These are phyloP conservation scores for Chaetomiaceae sp. DNA, from an alignment of 2,329 filamentous ascomycete species.

Conservation along the genomic window DNA sequence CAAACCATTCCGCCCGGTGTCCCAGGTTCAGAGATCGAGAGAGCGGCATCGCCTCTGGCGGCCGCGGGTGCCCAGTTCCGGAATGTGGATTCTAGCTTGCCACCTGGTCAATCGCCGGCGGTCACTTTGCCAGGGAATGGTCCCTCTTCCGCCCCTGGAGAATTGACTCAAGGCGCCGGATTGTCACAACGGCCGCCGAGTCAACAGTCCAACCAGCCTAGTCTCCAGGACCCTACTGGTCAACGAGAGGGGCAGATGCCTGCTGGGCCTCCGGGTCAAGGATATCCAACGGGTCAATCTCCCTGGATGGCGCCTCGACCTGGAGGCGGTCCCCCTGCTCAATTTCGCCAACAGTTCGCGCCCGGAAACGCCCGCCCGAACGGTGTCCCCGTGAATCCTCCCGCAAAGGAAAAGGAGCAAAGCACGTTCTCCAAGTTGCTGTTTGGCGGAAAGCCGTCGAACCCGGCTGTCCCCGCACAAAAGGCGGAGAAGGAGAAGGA, in stretches of 20 bases:
- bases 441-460: conserved; percentile 20
- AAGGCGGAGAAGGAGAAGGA: conserved; percentile 26
- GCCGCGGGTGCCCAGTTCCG: neutral
- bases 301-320: conserved; percentile 13
- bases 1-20: neutral
- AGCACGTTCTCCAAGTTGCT: conserved; percentile 27
- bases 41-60: neutral
- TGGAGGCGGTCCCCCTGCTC: conserved; percentile 7
- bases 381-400: conserved; percentile 9
- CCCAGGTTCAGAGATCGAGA: conserved; percentile 13
- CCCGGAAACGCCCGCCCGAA: conserved; percentile 12
- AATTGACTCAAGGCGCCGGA: conserved; percentile 1
- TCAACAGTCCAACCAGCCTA: conserved; percentile 17
- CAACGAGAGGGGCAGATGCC: conserved; percentile 9
- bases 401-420: conserved; percentile 24
- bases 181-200: conserved; percentile 9
- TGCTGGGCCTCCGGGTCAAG: conserved; percentile 6
- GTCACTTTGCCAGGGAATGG: conserved; percentile 1
- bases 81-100: neutral
- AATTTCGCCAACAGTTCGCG: conserved; percentile 9
- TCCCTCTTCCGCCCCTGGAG: conserved; percentile 9
- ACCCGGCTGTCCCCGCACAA: conserved; percentile 1
- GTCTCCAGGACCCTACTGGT: neutral
- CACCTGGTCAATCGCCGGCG: conserved; percentile 8
- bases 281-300: conserved; percentile 8